phyloP scores from a whole-genome alignment of 306 rosid species.

The Morella rubra region DNA sequence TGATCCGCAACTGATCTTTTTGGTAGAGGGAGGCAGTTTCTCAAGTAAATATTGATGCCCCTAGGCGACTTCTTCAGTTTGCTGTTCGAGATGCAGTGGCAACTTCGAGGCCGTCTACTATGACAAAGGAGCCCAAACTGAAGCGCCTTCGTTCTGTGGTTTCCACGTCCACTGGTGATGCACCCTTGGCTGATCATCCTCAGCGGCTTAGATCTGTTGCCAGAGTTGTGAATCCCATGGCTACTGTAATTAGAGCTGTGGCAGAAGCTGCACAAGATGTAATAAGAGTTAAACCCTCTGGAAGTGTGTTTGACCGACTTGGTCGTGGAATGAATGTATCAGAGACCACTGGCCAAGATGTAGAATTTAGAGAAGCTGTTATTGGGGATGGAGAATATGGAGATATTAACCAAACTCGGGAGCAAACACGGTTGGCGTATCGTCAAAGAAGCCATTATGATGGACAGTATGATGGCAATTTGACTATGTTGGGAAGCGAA shows the following conservation, averaged over 20 bases:
- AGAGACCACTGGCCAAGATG: constrained; percentile 37
- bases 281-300: constrained; percentile 60
- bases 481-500: constrained; percentile 45
- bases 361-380: constrained; percentile 30
- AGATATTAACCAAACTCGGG: constrained; percentile 42
- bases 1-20: constrained; percentile 30
- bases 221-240: constrained; percentile 72
- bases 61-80: constrained; percentile 81
- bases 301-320: constrained; percentile 91
- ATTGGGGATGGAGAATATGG: constrained; percentile 41
- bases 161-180: constrained; percentile 58
- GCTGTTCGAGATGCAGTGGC: constrained; percentile 91
- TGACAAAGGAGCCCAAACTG: constrained; percentile 51
- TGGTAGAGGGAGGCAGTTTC: constrained; percentile 64
- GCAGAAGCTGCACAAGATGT: constrained; percentile 94
- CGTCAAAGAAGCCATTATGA: constrained; percentile 37
- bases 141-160: constrained; percentile 96
- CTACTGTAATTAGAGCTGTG: constrained; percentile 86
- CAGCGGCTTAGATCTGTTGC: constrained; percentile 50
- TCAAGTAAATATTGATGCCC: constrained; percentile 61
- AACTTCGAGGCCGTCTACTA: constrained; percentile 52
- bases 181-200: constrained; percentile 54
- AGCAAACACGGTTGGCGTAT: constrained; percentile 37
- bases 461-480: constrained; percentile 44
- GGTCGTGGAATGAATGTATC: constrained; percentile 53